Percentiles rank a stretch among this genome's conserved stretches.
phyloP scores from a whole-genome alignment of 2,329 filamentous ascomycete genomes.

The Fusarium algeriense region DNA sequence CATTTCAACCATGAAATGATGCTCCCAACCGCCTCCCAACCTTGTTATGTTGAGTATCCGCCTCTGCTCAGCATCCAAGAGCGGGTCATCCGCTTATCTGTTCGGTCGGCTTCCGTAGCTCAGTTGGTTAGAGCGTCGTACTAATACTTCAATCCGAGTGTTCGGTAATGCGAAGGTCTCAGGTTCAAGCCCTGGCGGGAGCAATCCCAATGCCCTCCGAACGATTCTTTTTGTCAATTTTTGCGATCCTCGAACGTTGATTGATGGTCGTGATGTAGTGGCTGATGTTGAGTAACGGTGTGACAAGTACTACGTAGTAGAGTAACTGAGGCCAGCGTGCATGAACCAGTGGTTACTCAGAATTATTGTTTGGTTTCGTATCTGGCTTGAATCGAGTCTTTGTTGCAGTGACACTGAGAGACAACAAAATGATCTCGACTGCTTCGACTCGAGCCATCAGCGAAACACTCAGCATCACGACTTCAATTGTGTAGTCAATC shows the following conservation, averaged over 20 bases:
- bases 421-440: not conserved
- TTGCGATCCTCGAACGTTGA: not conserved
- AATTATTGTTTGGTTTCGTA: not conserved
- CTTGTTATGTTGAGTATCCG: constrained; percentile 8
- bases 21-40: not conserved
- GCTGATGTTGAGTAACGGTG: not conserved
- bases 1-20: not conserved
- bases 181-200: constrained; percentile 34
- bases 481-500: not conserved
- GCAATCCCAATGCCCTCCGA: constrained; percentile 28
- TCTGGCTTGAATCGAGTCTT: not conserved
- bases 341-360: not conserved
- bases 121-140: constrained; percentile 34
- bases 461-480: not conserved
- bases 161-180: constrained; percentile 30
- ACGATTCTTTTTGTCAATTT: constrained; percentile 25
- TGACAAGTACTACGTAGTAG: not conserved
- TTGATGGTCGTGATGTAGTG: not conserved
- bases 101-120: constrained; percentile 45
- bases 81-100: constrained; percentile 24
- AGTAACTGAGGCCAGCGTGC: not conserved
- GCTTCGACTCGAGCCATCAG: not conserved
- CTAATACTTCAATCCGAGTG: constrained; percentile 29
- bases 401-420: not conserved
- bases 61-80: constrained; percentile 11